These are phyloP conservation scores for Suhomyces chickasaworum DNA, from an alignment of 1,139 yeast genomes.

Conservation along the genomic window DNA sequence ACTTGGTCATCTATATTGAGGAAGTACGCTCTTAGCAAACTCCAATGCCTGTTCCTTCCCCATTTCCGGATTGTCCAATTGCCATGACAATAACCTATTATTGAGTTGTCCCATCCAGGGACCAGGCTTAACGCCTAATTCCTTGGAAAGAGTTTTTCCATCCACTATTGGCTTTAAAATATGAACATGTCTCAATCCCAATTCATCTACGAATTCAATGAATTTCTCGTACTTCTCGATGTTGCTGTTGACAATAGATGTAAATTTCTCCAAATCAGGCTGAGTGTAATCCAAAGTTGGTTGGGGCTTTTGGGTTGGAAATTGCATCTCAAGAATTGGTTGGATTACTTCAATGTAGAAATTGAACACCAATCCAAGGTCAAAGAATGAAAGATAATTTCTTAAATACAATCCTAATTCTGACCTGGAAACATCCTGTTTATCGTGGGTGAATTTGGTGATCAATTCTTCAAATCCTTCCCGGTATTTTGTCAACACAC, in stretches of 20 bases:
- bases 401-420: constrained; percentile 63
- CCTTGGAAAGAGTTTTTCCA: constrained; percentile 64
- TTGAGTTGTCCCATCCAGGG: constrained; percentile 73
- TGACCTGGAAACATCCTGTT: constrained; percentile 45
- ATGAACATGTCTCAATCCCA: constrained; percentile 44
- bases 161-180: constrained; percentile 58
- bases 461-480: constrained; percentile 19
- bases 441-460: constrained; percentile 22
- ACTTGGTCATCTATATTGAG: neutral
- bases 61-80: constrained; percentile 66
- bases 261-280: constrained; percentile 8
- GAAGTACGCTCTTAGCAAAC: constrained; percentile 32
- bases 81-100: constrained; percentile 65
- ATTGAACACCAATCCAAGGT: constrained; percentile 39
- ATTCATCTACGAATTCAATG: constrained; percentile 25
- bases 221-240: constrained; percentile 37
- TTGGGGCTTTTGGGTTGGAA: constrained; percentile 12
- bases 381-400: constrained; percentile 54
- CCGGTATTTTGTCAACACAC: constrained; percentile 34
- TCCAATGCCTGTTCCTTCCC: constrained; percentile 55
- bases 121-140: constrained; percentile 67
- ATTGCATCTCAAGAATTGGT: constrained; percentile 10
- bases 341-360: constrained; percentile 33
- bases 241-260: constrained; percentile 6
- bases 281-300: constrained; percentile 16